Conservation (phyloP, 2,329 filamentous ascomycete genomes). For the Lasiodiplodia gonubiensis region DNA sequence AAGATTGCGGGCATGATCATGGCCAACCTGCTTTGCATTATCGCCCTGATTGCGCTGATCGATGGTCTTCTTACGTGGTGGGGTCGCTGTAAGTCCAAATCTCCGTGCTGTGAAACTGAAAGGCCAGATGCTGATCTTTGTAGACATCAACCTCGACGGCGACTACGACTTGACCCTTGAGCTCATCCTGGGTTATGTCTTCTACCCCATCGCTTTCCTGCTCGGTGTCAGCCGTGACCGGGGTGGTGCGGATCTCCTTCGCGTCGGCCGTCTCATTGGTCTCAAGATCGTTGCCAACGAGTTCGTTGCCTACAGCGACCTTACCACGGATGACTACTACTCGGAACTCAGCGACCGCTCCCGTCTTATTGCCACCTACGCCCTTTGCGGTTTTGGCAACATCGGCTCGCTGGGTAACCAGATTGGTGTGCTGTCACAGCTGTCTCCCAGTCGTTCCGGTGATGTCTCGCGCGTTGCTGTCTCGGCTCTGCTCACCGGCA, state of each 20-base stretch:
- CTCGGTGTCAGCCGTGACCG: conserved; percentile 70
- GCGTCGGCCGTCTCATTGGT: conserved; percentile 79
- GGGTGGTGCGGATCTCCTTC: conserved; percentile 63
- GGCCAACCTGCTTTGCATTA: conserved; percentile 80
- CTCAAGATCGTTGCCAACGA: conserved; percentile 87
- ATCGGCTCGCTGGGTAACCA: conserved; percentile 87
- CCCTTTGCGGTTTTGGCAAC: conserved; percentile 77
- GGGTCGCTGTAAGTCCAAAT: conserved; percentile 61
- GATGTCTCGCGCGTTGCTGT: conserved; percentile 78
- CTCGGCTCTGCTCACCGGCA: conserved; percentile 77
- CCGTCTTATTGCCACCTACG: conserved; percentile 82
- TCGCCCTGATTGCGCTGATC: conserved; percentile 74
- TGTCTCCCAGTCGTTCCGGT: conserved; percentile 74
- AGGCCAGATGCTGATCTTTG: conserved; percentile 14
- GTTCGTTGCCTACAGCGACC: conserved; percentile 71
- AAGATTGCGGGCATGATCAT: conserved; percentile 87
- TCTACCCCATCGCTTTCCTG: conserved; percentile 81
- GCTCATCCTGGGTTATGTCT: conserved; percentile 76
- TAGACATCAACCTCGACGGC: conserved; percentile 69
- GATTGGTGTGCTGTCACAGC: conserved; percentile 84
- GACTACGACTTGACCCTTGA: conserved; percentile 74
- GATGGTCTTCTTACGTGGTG: conserved; percentile 84
- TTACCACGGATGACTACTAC: conserved; percentile 62
- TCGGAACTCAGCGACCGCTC: conserved; percentile 69
- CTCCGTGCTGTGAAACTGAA: neutral